These are phyloP conservation scores for Alternaria sp. DNA, from an alignment of 2,329 filamentous ascomycete species.

Conservation along the genomic window DNA sequence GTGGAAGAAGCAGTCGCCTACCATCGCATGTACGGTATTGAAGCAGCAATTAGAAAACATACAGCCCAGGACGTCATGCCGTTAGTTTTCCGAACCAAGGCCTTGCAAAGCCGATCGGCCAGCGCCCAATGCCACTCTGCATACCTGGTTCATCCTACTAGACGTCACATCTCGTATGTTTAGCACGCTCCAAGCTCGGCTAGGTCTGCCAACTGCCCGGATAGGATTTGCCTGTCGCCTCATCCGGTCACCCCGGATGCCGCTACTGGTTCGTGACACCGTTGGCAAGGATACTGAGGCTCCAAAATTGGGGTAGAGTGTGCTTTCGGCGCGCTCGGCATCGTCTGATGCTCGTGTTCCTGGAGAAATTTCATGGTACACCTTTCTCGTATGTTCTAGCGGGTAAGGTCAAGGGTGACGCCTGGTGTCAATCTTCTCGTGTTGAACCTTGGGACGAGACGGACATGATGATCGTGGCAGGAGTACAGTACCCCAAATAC, in stretches of 20 bases:
- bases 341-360: background rate
- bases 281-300: background rate
- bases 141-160: background rate
- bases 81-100: background rate
- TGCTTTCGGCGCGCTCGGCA: background rate
- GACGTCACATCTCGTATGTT: constrained; percentile 12
- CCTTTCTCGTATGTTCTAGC: background rate
- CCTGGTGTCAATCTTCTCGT: constrained; percentile 7
- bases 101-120: background rate
- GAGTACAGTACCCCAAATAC: background rate
- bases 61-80: background rate
- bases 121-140: constrained; percentile 3
- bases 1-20: background rate
- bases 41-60: background rate
- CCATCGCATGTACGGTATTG: background rate
- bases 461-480: background rate
- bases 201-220: background rate
- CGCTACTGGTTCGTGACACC: background rate
- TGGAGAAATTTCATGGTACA: background rate
- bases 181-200: background rate
- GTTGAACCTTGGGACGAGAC: background rate
- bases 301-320: background rate
- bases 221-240: background rate
- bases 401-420: background rate
- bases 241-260: background rate